Evolutionary conservation across 371 early-diverging fungal genomes (phyloP).

Genomic region (Sporodiniella umbellata): DNA sequence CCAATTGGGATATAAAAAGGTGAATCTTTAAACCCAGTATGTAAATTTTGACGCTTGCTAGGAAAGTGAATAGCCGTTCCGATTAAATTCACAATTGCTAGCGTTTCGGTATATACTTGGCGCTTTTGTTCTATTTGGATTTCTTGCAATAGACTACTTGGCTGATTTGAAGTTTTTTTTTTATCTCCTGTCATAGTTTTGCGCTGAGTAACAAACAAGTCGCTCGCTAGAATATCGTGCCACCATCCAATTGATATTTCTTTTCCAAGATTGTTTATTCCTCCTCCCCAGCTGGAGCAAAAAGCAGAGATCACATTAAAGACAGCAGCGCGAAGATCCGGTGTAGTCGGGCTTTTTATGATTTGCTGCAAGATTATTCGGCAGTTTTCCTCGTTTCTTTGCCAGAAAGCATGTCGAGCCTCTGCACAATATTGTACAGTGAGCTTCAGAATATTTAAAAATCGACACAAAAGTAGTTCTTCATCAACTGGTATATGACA

Average conservation of each 20-base stretch:
- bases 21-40: constrained; percentile 29
- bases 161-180: constrained; percentile 1
- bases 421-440: constrained; percentile 36
- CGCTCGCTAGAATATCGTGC: constrained; percentile 29
- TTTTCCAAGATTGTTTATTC: constrained; percentile 25
- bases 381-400: background rate
- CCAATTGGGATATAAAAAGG: constrained; percentile 54
- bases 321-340: constrained; percentile 33
- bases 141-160: constrained; percentile 27
- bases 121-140: constrained; percentile 38
- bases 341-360: constrained; percentile 22
- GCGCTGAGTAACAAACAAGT: constrained; percentile 20
- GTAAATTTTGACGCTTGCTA: constrained; percentile 30
- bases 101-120: constrained; percentile 80
- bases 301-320: constrained; percentile 40
- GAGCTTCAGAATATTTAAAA: constrained; percentile 31
- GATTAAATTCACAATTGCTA: constrained; percentile 76
- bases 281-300: constrained; percentile 40
- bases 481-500: constrained; percentile 23
- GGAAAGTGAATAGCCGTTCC: constrained; percentile 68
- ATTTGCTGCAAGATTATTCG: constrained; percentile 15
- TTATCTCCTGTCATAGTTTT: background rate
- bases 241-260: constrained; percentile 26
- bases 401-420: constrained; percentile 32
- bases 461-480: constrained; percentile 24